Base-by-base conservation (phyloP, 1,139 yeast genomes). In the Kodamaea anthophila region DNA sequence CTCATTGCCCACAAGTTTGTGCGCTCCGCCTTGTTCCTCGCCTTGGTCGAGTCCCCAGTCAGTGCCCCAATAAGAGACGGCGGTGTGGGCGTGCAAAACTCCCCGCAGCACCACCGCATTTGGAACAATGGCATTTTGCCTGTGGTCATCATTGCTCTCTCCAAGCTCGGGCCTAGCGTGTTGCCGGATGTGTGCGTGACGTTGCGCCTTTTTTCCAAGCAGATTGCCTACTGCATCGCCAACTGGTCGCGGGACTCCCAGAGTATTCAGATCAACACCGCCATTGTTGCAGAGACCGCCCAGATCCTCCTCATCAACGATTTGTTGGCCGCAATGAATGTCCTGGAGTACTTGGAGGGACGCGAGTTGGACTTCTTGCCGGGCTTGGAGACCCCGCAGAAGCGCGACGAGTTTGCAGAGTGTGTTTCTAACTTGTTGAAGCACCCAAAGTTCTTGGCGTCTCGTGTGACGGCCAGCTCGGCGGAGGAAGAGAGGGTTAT, bases 81-180 rank as follows among this genome's bases (percentile, higher is more conserved):
- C 1, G 70, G 71, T 3, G 53, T 84, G 4, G 64, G 65, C 14
- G 68, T 83, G 2, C 46, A 56, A 1, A 39, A 51, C 1, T 23
- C 28, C 12, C 70, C 82, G 1, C 69, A 71, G 36, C 58, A 83
- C 38, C 91, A 86, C 50, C 67, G 73, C 31, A 63, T 84, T 13
- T 88, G 96, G 96, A 72, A 77, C 9, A 78, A 81, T 47, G 95
- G 95, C 1, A 60, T 88, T 13, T 60, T 88, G 24, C 81, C 94
- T 0, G 70, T 85, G 6, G 60, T 81, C 15, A 55, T 85, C 24
- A 65, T 73, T 3, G 55, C 85, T 11, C 51, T 85, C 30, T 66
- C 77, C 26, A 71, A 69, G 33, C 70, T 86, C 33, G 93, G 93
- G 0, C 67, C 71, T 1, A 62, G 72, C 24, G 63, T 82, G 2